Conservation (phyloP, 306 rosid genomes). For the Quercus robur region DNA sequence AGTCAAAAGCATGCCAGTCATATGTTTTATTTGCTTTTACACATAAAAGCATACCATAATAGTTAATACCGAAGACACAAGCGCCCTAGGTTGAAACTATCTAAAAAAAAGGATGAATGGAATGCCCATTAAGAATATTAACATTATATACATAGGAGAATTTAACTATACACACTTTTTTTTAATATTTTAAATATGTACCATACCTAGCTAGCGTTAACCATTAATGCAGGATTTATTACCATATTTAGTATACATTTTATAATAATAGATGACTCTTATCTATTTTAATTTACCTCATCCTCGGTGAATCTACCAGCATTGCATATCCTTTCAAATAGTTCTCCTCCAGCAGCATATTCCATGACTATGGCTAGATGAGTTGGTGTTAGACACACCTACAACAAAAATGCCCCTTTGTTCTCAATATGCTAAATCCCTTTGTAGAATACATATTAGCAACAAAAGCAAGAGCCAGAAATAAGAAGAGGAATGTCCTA, state of each 20-base stretch:
- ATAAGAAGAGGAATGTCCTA: neutral
- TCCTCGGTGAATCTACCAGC: constrained; percentile 99
- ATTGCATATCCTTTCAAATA: constrained; percentile 86
- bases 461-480: neutral
- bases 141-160: too few relatives aligned
- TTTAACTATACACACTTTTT: too few relatives aligned
- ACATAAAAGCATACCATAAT: neutral
- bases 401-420: constrained; percentile 10
- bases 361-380: constrained; percentile 97
- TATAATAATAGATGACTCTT: neutral
- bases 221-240: too few relatives aligned
- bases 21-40: neutral
- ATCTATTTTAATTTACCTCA: constrained; percentile 50
- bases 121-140: neutral
- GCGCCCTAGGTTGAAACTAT: too few relatives aligned
- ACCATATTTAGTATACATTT: too few relatives aligned
- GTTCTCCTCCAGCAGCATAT: constrained; percentile 96
- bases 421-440: neutral
- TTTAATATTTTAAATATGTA: too few relatives aligned
- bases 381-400: constrained; percentile 84
- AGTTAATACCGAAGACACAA: neutral
- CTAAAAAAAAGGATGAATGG: neutral
- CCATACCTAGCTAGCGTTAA: too few relatives aligned
- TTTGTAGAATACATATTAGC: neutral
- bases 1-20: constrained; percentile 11